These are phyloP conservation scores for Malus hybrid DNA, from an alignment of 331 rosid species.

Conservation along the genomic window DNA sequence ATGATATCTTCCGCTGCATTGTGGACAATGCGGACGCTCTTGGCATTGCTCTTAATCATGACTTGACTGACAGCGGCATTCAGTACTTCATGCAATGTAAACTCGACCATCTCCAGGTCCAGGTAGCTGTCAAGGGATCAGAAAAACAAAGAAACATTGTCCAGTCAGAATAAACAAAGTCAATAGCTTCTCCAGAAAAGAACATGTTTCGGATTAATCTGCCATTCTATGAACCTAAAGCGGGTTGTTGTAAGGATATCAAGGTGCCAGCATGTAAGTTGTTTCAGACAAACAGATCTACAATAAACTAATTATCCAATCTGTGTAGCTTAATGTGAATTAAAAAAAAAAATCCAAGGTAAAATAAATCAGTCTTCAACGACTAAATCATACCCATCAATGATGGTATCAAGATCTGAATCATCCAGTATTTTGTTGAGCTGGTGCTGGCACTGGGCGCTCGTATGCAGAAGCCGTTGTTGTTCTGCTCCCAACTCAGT, in stretches of 20 bases:
- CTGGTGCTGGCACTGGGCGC: conserved; percentile 81
- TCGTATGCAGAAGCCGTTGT: conserved; percentile 53
- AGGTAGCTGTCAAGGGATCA: conserved; percentile 44
- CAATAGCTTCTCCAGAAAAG: not conserved
- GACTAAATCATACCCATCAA: conserved; percentile 59
- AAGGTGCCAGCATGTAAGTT: too few relatives aligned
- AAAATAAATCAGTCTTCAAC: not conserved
- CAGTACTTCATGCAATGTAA: conserved; percentile 67
- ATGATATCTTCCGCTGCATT: conserved; percentile 49
- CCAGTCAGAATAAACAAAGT: not conserved
- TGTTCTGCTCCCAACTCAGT: conserved; percentile 71
- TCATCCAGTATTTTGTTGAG: conserved; percentile 85
- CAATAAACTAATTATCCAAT: too few relatives aligned
- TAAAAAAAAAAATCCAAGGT: too few relatives aligned
- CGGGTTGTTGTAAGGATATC: too few relatives aligned
- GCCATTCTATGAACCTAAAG: not conserved
- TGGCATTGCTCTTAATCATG: conserved; percentile 50
- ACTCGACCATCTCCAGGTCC: conserved; percentile 89
- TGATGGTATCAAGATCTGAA: conserved; percentile 76
- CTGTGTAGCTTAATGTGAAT: not conserved
- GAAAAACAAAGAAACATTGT: not conserved
- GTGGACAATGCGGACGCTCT: conserved; percentile 50
- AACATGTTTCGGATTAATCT: not conserved
- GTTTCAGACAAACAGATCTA: too few relatives aligned
- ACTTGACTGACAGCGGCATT: conserved; percentile 73